Evolutionary conservation across 1,284 basidiomycete species (phyloP), one percentile per base, ranked within the genome.

Genomic region (Cutaneotrichosporon sp.): DNA sequence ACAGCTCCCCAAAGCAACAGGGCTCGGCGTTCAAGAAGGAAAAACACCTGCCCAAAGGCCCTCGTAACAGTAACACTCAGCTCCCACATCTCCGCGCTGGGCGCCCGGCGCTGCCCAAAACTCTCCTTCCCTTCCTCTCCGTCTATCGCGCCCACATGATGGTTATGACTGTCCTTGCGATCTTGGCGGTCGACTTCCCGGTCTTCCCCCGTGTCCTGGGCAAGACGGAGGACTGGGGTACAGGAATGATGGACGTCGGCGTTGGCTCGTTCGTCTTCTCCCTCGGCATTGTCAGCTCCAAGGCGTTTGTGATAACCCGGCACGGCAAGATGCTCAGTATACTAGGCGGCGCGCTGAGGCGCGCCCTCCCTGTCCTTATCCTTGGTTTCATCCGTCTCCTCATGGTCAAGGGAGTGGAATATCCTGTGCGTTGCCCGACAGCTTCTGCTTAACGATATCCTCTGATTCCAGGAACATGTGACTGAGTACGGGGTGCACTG

Each of bases 401-500:
- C 0, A 81, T 91, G 44, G 93, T 99, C 32, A 98, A 98, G 72
- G 88, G 90, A 3, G 84, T 86, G 0, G 90, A 93, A 54, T 98
- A 98, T 71, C 94, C 92, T 3, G 90, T 92, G 72, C 43, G 82
- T 20, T 7, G 19, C 27, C 33, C n/a, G 12, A 17, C 11, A 5
- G 20, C 8, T 25, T 25, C 2, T 5, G 11, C 24, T 22, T 29
- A 1, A 26, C 50, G n/a, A n/a, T n/a, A n/a, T n/a, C n/a, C n/a
- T n/a, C 53, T 61, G 54, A 62, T 24, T n/a, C 4, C 60, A 93
- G 90, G 94, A 98, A 78, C 96, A 98, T 61, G 84, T 88, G 38
- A 86, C 90, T 0, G 94, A 98, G 76, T 98, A 98, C 62, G 96
- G 96, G 1, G 84, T 85, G 0, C 93, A 97, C 67, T 98, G 96